These are phyloP conservation scores for Triticum monococcum DNA, from an alignment of 176 grass and related monocot genomes.

Conservation along the genomic window DNA sequence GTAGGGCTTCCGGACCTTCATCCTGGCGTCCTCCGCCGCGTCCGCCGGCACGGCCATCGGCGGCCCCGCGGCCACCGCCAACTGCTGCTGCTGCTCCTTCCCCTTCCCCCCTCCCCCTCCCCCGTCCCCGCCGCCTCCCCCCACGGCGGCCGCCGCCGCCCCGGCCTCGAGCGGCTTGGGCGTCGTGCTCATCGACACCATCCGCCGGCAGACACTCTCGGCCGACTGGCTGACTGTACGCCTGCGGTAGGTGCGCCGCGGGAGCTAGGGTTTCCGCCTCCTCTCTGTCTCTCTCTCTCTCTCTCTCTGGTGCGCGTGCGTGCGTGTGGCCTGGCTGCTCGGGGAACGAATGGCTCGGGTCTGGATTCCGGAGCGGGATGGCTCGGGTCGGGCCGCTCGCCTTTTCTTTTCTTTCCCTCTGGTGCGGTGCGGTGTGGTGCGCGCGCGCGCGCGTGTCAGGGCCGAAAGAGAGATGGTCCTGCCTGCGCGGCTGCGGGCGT, in stretches of 20 bases:
- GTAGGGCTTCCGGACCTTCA: conserved; percentile 76
- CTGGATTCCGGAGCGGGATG: not conserved
- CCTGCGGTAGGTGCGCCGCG: not conserved
- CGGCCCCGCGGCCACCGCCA: conserved; percentile 9
- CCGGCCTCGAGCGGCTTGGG: conserved; percentile 31
- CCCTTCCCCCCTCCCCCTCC: not conserved
- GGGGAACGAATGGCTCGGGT: not conserved
- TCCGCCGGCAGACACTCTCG: conserved; percentile 12
- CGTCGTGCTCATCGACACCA: conserved; percentile 55
- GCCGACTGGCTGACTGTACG: no score
- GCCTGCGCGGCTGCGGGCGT: no score
- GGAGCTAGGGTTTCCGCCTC: conserved; percentile 30
- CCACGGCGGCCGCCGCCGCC: not conserved
- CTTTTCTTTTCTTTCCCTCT: no score
- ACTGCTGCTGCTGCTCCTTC: not conserved
- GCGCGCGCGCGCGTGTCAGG: not conserved
- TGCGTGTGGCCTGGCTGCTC: not conserved
- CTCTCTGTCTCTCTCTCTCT: no score
- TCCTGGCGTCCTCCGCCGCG: conserved; percentile 9
- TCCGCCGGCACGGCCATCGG: conserved; percentile 40
- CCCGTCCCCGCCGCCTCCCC: not conserved
- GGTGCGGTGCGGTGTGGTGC: not conserved
- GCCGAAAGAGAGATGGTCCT: not conserved
- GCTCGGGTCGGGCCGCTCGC: not conserved
- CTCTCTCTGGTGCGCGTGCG: not conserved